Percentiles rank a stretch among this genome's conserved stretches.
Conservation (phyloP, 257 asterid species). For the Lavandula angustifolia region DNA sequence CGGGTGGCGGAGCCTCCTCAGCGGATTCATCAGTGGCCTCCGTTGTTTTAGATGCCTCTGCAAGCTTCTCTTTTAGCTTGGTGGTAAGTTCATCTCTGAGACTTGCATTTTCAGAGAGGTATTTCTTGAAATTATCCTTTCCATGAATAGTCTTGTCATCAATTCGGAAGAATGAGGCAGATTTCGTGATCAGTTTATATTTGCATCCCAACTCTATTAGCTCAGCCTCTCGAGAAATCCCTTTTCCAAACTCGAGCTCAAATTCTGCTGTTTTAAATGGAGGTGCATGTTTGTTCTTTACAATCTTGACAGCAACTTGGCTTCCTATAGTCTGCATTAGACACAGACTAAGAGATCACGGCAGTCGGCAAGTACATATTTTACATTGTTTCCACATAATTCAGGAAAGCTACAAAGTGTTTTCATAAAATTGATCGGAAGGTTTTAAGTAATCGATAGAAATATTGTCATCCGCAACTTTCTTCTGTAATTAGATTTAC, state of each 20-base stretch:
- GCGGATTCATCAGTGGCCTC: constrained; percentile 38
- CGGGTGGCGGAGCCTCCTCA: constrained; percentile 50
- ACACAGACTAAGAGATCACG: constrained; percentile 14
- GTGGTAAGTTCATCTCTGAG: constrained; percentile 58
- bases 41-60: constrained; percentile 33
- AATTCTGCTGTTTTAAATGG: constrained; percentile 78
- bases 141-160: constrained; percentile 49
- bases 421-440: background rate
- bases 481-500: constrained; percentile 2
- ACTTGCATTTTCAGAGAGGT: constrained; percentile 47
- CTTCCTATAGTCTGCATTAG: constrained; percentile 69
- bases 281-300: constrained; percentile 94
- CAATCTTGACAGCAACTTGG: constrained; percentile 83
- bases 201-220: constrained; percentile 75
- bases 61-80: constrained; percentile 69
- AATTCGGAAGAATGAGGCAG: constrained; percentile 41
- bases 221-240: constrained; percentile 73
- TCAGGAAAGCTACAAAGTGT: background rate
- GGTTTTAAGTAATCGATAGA: background rate
- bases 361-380: background rate
- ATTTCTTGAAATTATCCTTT: constrained; percentile 61
- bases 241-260: constrained; percentile 89
- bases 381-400: background rate
- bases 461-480: background rate
- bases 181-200: constrained; percentile 58